Base-by-base conservation (phyloP, 2,329 filamentous ascomycete species). In the Fusarium duplospermum region DNA sequence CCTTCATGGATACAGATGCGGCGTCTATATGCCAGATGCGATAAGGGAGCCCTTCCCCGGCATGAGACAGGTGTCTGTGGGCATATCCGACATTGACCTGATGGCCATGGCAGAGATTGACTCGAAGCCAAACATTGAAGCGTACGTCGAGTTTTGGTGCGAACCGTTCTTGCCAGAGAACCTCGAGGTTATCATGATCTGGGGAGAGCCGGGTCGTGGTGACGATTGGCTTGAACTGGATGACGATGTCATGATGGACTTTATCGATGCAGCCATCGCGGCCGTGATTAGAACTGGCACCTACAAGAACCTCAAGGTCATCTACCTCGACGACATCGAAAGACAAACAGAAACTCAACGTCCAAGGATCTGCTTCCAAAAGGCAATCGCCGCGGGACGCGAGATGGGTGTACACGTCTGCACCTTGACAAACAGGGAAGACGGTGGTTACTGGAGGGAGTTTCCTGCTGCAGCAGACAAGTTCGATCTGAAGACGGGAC, bases 401-500 rank as follows among this genome's bases (percentile, higher is more conserved):
- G 38, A 50, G 4, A 31, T 62, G 5, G 67, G 64, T 0, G 72
- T 77, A 2, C 59, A 67, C 4, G 66, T 77, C 13, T 54, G 54
- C 4, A 77, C 68, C 4, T 2, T 69, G 6, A 74, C 64, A 38
- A 72, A 77, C 3, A 62, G 36, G 29, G 57, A 69, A 1, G 74
- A 76, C 7, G 61, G 40, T 0, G 63, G 50, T 4, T 36, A 71
- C 13, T 72, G 72, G 74, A 73, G 22, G n/a, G 64, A 57, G 0
- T 77, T 76, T 6, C 70, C 68, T 3, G 64, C 45, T 13, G 66
- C 36, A 4, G 74, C 66, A 4, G 72, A 76, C 11, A 29, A 18
- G 5, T 77, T 64, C n/a, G 68, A 72, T 27, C 6, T 77, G 8
- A 77, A 69, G 31, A 72, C 72, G 2, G 64, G 68, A 0, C 40